These are phyloP conservation scores for Fusarium praegraminearum DNA, from an alignment of 2,329 filamentous ascomycete genomes.

Conservation along the genomic window DNA sequence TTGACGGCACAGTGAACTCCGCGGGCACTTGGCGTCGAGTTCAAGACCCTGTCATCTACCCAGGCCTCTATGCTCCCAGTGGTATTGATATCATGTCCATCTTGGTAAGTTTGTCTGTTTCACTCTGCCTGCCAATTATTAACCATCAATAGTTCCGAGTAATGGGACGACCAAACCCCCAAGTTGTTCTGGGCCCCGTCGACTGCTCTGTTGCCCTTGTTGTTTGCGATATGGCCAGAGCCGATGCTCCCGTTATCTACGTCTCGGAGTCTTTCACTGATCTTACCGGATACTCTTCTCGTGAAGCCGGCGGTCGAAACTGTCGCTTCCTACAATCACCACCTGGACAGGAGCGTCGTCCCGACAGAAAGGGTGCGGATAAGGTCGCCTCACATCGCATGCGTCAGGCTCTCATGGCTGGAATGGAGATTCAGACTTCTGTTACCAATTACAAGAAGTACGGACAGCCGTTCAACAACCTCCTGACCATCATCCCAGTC, in stretches of 20 bases:
- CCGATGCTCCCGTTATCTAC: slow-evolving; percentile 85
- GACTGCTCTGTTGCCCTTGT: slow-evolving; percentile 88
- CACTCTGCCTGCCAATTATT: slow-evolving; percentile 1
- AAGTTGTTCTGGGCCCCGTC: slow-evolving; percentile 83
- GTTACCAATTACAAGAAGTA: slow-evolving; percentile 86
- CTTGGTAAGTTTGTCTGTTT: slow-evolving; percentile 55
- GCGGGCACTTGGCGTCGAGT: slow-evolving; percentile 46
- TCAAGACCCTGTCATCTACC: slow-evolving; percentile 65
- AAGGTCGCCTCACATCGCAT: slow-evolving; percentile 70
- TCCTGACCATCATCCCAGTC: slow-evolving; percentile 88
- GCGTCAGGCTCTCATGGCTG: slow-evolving; percentile 58
- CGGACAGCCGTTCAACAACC: slow-evolving; percentile 82
- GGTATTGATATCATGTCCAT: slow-evolving; percentile 68
- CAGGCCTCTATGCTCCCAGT: slow-evolving; percentile 66
- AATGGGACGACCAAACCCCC: slow-evolving; percentile 75
- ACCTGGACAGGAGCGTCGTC: slow-evolving; percentile 59
- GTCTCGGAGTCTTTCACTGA: slow-evolving; percentile 83
- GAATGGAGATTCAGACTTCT: slow-evolving; percentile 61
- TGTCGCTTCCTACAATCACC: slow-evolving; percentile 88
- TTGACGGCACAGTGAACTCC: slow-evolving; percentile 38
- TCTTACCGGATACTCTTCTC: slow-evolving; percentile 80
- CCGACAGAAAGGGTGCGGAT: slow-evolving; percentile 34
- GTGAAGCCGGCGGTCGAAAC: slow-evolving; percentile 82
- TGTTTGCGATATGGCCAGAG: slow-evolving; percentile 79
- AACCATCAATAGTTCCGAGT: slow-evolving; percentile 65